Evolutionary conservation across 108 stramenopile genomes (phyloP), one percentile per base, ranked within the genome.

Genomic region (Aurantiochytrium sp.): DNA sequence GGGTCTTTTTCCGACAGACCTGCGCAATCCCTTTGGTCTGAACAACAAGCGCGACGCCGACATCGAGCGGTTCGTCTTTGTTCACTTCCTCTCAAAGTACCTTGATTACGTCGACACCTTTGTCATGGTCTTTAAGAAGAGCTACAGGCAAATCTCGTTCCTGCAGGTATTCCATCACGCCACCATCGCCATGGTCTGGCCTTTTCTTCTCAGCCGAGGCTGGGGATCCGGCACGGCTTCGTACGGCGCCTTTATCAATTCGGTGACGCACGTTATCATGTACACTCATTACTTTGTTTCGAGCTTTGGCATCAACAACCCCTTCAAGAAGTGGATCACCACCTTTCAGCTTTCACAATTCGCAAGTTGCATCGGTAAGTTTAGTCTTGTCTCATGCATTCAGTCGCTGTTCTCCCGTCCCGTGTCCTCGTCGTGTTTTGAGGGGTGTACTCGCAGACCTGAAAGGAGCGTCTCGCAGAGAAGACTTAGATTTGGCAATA

Each of bases 81-180:
- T 88, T 5, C 88, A 88, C 88, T 71, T 47, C 60, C 60, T 88
- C 14, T 55, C 88, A 0, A 88, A 88, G 64, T 69, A 18, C 60
- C 60, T 88, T 47, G 88, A 88, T 23, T 69, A 25, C 23, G 49
- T 28, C 29, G 88, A 88, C 88, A 88, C 88, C 60, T 71, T 64
- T 51, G 16, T 88, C 49, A 88, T 88, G 44, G 43, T 88, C 53
- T n/a, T 69, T 25, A 88, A 71, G 88, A 35, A 64, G 60, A 71
- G 35, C 64, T 49, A 44, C n/a, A 28, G n/a, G 51, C 88, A 88
- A 64, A 25, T 88, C 4, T 88, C 88, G 4, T 88, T 88, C 55
- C 64, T 88, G 1, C 88, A 88, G 58, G 88, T 88, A 28, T 88
- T 59, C 88, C 88, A 88, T 64, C 88, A 88, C 28, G 60, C 88